Evolutionary conservation across 345 rosid species (phyloP), one percentile per base, ranked within the genome.

Genomic region (Salix dunnii): DNA sequence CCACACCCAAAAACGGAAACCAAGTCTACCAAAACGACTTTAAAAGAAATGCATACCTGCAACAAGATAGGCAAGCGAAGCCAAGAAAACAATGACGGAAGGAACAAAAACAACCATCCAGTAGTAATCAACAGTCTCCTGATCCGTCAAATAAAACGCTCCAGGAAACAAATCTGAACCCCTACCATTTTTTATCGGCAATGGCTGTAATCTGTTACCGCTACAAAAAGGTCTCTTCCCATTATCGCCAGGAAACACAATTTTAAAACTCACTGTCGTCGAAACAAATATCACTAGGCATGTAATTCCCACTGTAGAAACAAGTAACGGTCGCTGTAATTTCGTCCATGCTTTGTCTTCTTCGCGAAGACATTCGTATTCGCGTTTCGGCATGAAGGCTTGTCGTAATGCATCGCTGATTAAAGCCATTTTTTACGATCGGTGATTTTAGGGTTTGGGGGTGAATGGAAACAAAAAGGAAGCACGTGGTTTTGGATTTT

Each of bases 101-200:
- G 99, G 97, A 58, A 93, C 40, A 36, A 93, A 91, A 64, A 95
- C 87, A 70, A 91, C 97, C 89, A 89, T 89, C 97, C 98, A 91
- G 83, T 86, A 95, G 74, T 90, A 95, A 85, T 93, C 94, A 3
- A 88, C 96, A 73, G 90, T 93, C 85, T 91, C 96, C 65, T 92
- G 91, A 84, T 95, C 96, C 48, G 97, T 95, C 88, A 93, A 81
- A 83, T 88, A 90, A 85, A 91, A 95, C 18, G 88, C 94, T 51
- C 97, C 94, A 0, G 87, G 84, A 46, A 87, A 81, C 74, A 79
- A 83, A 89, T 88, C 96, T 13, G 94, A 89, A 38, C 87, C 91
- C 11, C 84, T 90, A 20, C 89, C 83, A 75, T 85, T 90, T 0
- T 81, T 82, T 20, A 93, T 61, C 42, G 88, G 88, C 72, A 90